phyloP scores from a whole-genome alignment of 495 filamentous ascomycete genomes.

The Xanthoparmelia taractica region DNA sequence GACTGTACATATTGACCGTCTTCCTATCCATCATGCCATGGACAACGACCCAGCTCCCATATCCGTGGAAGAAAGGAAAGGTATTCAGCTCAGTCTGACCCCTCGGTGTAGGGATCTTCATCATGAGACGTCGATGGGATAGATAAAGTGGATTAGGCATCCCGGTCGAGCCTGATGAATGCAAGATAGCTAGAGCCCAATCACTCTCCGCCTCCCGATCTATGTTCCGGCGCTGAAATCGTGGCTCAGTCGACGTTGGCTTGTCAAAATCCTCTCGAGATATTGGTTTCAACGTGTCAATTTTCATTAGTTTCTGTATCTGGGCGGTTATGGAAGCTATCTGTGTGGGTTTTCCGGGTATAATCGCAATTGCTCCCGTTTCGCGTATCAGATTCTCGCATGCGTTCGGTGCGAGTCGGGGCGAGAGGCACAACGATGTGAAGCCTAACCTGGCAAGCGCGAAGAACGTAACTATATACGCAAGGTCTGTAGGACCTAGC shows the following conservation, averaged over 20 bases:
- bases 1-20: slow-evolving; percentile 44
- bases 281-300: not conserved
- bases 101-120: slow-evolving; percentile 30
- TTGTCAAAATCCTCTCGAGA: slow-evolving; percentile 9
- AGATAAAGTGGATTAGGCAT: slow-evolving; percentile 46
- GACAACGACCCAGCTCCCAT: slow-evolving; percentile 6
- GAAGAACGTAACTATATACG: slow-evolving; percentile 50
- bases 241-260: not conserved
- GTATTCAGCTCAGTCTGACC: slow-evolving; percentile 45
- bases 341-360: slow-evolving; percentile 3
- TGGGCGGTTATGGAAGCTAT: slow-evolving; percentile 1
- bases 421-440: slow-evolving; percentile 51
- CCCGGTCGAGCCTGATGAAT: slow-evolving; percentile 54
- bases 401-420: slow-evolving; percentile 45
- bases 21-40: slow-evolving; percentile 42
- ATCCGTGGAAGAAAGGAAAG: slow-evolving; percentile 48
- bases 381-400: slow-evolving; percentile 45
- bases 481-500: slow-evolving; percentile 47
- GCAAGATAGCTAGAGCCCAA: slow-evolving; percentile 42
- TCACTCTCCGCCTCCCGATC: slow-evolving; percentile 33
- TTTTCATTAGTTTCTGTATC: not conserved
- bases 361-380: slow-evolving; percentile 21
- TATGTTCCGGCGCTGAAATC: slow-evolving; percentile 4
- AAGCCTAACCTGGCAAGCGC: slow-evolving; percentile 52
- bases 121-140: slow-evolving; percentile 38